A percentile compares a stretch with the other conserved stretches of the same genome.
Conservation (phyloP, 2,329 filamentous ascomycete species). For the Eutypella sp. region DNA sequence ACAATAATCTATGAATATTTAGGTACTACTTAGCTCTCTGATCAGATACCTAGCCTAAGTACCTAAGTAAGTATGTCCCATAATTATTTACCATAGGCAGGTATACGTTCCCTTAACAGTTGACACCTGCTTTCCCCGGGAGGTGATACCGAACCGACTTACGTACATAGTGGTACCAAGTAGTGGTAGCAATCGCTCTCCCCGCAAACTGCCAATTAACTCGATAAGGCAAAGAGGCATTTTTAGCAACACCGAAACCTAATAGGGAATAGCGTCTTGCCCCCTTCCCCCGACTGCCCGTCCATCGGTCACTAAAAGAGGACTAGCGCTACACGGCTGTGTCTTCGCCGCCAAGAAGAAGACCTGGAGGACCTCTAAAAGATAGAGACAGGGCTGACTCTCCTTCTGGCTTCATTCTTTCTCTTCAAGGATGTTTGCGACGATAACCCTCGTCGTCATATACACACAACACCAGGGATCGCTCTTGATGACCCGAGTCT, state of each 20-base stretch:
- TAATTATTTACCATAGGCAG: neutral
- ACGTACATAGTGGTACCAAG: too few species aligned
- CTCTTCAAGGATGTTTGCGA: too few species aligned
- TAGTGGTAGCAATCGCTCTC: neutral
- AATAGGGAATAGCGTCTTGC: constrained; percentile 13
- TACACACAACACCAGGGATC: too few species aligned
- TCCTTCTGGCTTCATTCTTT: too few species aligned
- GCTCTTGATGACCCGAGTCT: too few species aligned
- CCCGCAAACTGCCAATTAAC: neutral
- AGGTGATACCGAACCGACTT: too few species aligned
- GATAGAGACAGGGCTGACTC: too few species aligned
- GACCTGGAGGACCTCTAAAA: too few species aligned
- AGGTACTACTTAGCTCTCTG: neutral
- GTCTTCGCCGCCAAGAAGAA: constrained; percentile 4
- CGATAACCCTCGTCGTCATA: too few species aligned
- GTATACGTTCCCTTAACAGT: too few species aligned
- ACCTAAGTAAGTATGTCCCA: neutral
- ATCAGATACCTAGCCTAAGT: neutral
- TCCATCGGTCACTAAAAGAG: constrained; percentile 24
- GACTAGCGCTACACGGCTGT: constrained; percentile 21
- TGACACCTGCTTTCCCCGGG: too few species aligned
- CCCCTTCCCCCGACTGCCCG: neutral
- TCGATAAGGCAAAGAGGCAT: neutral
- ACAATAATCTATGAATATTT: neutral
- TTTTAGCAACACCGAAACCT: constrained; percentile 15